Evolutionary conservation across 2,329 filamentous ascomycete genomes (phyloP).

Genomic region (Akanthomyces muscarius): DNA sequence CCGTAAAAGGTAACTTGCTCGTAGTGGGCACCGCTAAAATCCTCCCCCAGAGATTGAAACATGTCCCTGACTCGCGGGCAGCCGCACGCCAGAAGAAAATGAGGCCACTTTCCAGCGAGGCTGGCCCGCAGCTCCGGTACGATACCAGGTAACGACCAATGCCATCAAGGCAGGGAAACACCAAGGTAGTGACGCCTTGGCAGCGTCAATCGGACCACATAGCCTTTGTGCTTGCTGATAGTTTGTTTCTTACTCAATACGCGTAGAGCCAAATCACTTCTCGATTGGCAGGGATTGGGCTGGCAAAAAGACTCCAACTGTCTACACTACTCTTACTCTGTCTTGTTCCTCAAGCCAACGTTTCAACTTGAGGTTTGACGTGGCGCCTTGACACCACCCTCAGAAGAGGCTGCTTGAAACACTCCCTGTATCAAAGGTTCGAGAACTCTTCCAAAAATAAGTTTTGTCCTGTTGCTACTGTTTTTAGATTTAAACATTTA

Average conservation of each 20-base stretch:
- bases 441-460: background rate
- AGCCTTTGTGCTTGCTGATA: too few relatives aligned
- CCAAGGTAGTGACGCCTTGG: background rate
- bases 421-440: background rate
- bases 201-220: too few relatives aligned
- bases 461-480: background rate
- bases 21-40: conserved; percentile 1
- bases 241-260: background rate
- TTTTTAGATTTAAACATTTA: background rate
- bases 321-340: background rate
- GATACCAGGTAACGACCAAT: background rate
- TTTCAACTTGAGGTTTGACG: conserved; percentile 8
- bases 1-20: background rate
- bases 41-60: conserved; percentile 10
- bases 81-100: conserved; percentile 4
- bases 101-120: conserved; percentile 1
- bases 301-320: background rate
- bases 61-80: conserved; percentile 12
- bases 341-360: background rate
- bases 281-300: background rate
- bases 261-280: background rate
- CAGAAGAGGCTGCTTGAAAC: background rate
- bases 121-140: background rate
- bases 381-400: conserved; percentile 6
- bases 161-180: background rate